A percentile compares a stretch with the other conserved stretches of the same genome.
Evolutionary conservation across 2,329 filamentous ascomycete species (phyloP).

Genomic region (Leptographium lundbergii): DNA sequence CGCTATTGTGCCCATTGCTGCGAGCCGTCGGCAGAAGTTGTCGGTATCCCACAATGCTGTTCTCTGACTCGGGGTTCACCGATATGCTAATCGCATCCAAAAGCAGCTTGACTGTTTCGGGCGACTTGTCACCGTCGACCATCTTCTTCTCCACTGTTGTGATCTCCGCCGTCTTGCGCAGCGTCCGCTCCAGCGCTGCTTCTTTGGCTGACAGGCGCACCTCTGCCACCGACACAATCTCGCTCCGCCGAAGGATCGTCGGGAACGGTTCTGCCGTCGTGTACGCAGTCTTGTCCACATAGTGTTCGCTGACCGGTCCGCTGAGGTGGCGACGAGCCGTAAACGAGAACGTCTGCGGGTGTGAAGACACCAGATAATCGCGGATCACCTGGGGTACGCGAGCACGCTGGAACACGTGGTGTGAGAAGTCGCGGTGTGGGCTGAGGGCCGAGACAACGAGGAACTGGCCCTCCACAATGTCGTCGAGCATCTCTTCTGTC

Average conservation of each 20-base stretch:
- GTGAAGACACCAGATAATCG: slow-evolving; percentile 73
- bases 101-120: slow-evolving; percentile 53
- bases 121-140: slow-evolving; percentile 48
- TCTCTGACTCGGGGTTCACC: slow-evolving; percentile 61
- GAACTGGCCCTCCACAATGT: slow-evolving; percentile 75
- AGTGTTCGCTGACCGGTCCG: slow-evolving; percentile 59
- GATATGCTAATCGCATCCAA: slow-evolving; percentile 67
- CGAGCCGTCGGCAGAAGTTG: slow-evolving; percentile 49
- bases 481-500: slow-evolving; percentile 49
- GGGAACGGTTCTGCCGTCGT: slow-evolving; percentile 79
- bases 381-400: slow-evolving; percentile 70
- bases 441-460: slow-evolving; percentile 70
- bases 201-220: slow-evolving; percentile 62
- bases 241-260: slow-evolving; percentile 77
- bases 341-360: slow-evolving; percentile 67
- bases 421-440: slow-evolving; percentile 66
- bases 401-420: slow-evolving; percentile 80
- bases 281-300: slow-evolving; percentile 73
- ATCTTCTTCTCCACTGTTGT: slow-evolving; percentile 61
- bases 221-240: slow-evolving; percentile 60
- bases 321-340: slow-evolving; percentile 59
- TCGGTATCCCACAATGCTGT: slow-evolving; percentile 67
- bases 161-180: slow-evolving; percentile 83
- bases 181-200: slow-evolving; percentile 81
- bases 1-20: slow-evolving; percentile 21